phyloP scores from a whole-genome alignment of 2,329 filamentous ascomycete genomes.

The Fusarium bulbicola region DNA sequence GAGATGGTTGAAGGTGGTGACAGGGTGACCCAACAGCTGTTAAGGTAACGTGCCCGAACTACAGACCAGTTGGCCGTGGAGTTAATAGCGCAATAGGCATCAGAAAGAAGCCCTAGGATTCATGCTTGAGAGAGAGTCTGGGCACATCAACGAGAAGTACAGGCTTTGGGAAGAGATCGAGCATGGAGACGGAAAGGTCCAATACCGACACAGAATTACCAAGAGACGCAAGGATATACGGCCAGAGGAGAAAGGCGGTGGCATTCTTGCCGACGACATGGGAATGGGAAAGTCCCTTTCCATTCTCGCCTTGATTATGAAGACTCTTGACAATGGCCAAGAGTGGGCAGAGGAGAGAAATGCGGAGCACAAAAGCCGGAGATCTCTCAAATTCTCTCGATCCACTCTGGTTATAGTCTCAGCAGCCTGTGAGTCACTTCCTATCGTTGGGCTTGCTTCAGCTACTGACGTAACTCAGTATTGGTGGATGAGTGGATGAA shows the following conservation, averaged over 20 bases:
- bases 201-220: slow-evolving; percentile 2
- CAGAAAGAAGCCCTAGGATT: slow-evolving; percentile 13
- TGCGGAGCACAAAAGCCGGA: neutral
- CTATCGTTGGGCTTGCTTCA: no score
- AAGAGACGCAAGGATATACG: neutral
- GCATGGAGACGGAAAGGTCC: rapidly evolving
- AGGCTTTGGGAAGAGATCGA: neutral
- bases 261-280: slow-evolving; percentile 5
- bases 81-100: neutral
- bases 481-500: slow-evolving; percentile 16
- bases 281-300: slow-evolving; percentile 16
- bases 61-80: rapidly evolving
- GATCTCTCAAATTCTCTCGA: neutral
- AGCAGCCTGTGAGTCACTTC: neutral
- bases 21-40: neutral
- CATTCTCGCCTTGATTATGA: neutral
- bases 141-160: neutral
- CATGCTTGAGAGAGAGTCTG: slow-evolving; percentile 8
- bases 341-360: neutral
- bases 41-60: neutral
- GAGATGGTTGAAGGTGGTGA: slow-evolving; percentile 9
- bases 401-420: neutral
- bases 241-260: neutral
- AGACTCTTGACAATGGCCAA: neutral
- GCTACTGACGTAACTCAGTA: neutral